Evolutionary conservation across 139 green algal species (phyloP), one percentile per base, ranked within the genome.

Genomic region (Pseudopediastrum boryanum): DNA sequence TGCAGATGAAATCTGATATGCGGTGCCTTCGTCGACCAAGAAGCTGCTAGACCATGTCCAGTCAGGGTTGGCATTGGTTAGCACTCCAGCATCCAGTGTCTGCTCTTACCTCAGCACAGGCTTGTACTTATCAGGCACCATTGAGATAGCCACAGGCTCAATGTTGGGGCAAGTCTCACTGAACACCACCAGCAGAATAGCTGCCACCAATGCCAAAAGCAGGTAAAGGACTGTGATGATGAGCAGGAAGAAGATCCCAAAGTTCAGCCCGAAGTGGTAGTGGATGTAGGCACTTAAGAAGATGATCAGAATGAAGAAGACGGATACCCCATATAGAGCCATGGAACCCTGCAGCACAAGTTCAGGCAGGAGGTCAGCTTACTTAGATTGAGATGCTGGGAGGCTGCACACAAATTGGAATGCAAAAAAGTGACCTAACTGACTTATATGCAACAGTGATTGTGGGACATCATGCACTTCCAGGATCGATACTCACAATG

Each of bases 261-360:
- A 63, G 61, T 81, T 81, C 62, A 36, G 35, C 35, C 74, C 74
- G 59, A 81, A 81, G 61, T 81, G 74, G 35, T 74, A 81, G 62
- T 81, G 64, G 33, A 52, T 9, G 35, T 46, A 27, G 12, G 44
- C 44, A 4, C 35, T 54, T 25, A 74, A 13, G 62, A 81, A 27
- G 46, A 81, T 27, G 25, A 81, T 25, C 44, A 38, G 25, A 12
- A 81, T 38, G 31, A 81, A 71, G 27, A 81, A 35, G 44, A 81
- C 73, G 74, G 62, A 64, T 5, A 81, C 31, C 12, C 46, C 74
- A 33, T 74, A 81, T 48, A 81, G 74, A 35, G 52, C 74, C 74
- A 81, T 81, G 35, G 35, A 51, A 3, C 12, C 74, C n/a, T 10
- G 16, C 54, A 3, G 2, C 3, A 61, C 51, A 62, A 35, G 51